Evolutionary conservation across 805 yeast genomes (phyloP).

Genomic region (Wickerhamiella hasegawae): DNA sequence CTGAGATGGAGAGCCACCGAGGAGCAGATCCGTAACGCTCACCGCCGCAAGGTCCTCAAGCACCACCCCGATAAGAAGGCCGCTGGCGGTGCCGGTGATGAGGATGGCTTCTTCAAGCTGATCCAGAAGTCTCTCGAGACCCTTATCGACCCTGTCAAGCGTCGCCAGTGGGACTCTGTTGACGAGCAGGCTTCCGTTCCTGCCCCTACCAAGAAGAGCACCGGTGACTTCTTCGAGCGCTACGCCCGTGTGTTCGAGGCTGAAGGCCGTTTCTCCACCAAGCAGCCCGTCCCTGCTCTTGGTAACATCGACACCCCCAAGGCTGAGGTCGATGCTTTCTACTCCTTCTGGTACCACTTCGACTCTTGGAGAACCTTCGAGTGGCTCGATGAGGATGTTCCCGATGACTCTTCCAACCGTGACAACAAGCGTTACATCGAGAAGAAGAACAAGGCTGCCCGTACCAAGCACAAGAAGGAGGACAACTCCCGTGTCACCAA

Average conservation of each 20-base stretch:
- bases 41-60: slow-evolving; percentile 87
- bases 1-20: slow-evolving; percentile 83
- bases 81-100: slow-evolving; percentile 62
- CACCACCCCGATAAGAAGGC: slow-evolving; percentile 98
- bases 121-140: slow-evolving; percentile 94
- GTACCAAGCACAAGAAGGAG: slow-evolving; percentile 95
- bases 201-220: slow-evolving; percentile 51
- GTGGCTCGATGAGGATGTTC: slow-evolving; percentile 96
- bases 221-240: slow-evolving; percentile 73
- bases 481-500: slow-evolving; percentile 82
- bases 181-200: slow-evolving; percentile 74
- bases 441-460: slow-evolving; percentile 89
- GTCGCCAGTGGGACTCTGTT: slow-evolving; percentile 90
- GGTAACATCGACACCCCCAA: slow-evolving; percentile 56
- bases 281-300: slow-evolving; percentile 71
- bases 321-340: slow-evolving; percentile 73
- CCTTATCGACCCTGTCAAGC: slow-evolving; percentile 67
- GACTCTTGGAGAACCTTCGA: slow-evolving; percentile 98
- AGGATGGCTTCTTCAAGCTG: slow-evolving; percentile 94
- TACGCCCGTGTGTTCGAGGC: slow-evolving; percentile 86
- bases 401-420: slow-evolving; percentile 97
- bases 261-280: slow-evolving; percentile 85
- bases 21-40: slow-evolving; percentile 89
- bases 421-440: slow-evolving; percentile 98
- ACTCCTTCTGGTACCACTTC: slow-evolving; percentile 81